Percentiles rank a stretch among this genome's conserved stretches.
Conservation (phyloP, 805 yeast species). For the Yamadazyma philogaea region DNA sequence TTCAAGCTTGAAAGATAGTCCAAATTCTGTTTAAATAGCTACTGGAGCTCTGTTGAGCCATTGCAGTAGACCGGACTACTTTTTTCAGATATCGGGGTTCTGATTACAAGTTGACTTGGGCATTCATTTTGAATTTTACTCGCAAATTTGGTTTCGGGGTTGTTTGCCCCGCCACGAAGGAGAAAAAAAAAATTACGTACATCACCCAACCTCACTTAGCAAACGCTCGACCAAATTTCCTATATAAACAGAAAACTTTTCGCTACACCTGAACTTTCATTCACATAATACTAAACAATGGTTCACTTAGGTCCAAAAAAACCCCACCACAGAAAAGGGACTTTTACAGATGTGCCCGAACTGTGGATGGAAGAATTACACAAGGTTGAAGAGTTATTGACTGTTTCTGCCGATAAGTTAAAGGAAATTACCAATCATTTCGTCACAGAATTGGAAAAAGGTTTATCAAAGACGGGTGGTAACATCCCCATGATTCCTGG, state of each 20-base stretch:
- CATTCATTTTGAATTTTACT: neutral
- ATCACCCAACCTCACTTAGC: constrained; percentile 12
- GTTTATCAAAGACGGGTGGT: constrained; percentile 71
- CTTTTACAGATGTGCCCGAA: constrained; percentile 60
- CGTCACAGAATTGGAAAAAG: constrained; percentile 74
- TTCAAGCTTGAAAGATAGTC: no score
- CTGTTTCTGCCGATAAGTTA: constrained; percentile 59
- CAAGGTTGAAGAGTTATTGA: constrained; percentile 57
- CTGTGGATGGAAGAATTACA: constrained; percentile 57
- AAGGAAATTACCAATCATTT: constrained; percentile 71
- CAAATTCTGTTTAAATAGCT: no score
- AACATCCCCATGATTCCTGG: constrained; percentile 96
- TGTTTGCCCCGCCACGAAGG: constrained; percentile 3
- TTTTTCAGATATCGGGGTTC: neutral
- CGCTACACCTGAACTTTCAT: no score
- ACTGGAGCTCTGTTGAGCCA: neutral
- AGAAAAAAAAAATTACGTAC: constrained; percentile 1
- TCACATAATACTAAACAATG: constrained; percentile 41
- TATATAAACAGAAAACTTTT: no score
- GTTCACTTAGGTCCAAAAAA: constrained; percentile 82
- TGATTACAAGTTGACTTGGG: neutral
- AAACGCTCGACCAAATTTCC: no score
- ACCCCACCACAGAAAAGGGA: constrained; percentile 74
- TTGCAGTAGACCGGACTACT: neutral
- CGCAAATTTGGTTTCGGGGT: constrained; percentile 1